Evolutionary conservation across 495 filamentous ascomycete species (phyloP), one percentile per base, ranked within the genome.

Genomic region (Daldinia grandis): DNA sequence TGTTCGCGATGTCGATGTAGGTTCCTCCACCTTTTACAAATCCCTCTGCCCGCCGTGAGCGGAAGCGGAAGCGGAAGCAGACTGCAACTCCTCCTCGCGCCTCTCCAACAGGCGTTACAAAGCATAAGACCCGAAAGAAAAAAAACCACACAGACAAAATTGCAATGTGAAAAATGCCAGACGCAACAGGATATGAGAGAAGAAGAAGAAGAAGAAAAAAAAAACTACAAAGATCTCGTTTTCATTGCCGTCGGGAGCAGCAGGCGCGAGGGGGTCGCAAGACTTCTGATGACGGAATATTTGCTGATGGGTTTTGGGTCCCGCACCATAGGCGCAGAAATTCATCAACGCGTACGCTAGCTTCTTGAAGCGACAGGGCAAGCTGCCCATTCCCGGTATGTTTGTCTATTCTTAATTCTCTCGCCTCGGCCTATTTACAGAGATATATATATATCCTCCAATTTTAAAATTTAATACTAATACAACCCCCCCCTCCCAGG

Each of bases 331-430:
- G 91, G 92, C 94, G 80, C 91, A 95, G 80, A 95, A 97, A 87
- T 98, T 98, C 87, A 95, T 97, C 83, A 82, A 86, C 68, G 91
- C 93, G 82, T 98, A 98, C 83, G 90, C 94, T 76, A 93, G 90
- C 82, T 98, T 98, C 89, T 83, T 98, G 88, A 98, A 98, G 91
- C 90, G 95, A 79, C 95, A 98, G 87, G 95, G 95, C 81, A 97
- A 97, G 87, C 93, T 98, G 74, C 93, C 92, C 78, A 96, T 98
- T 77, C 94, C 94, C 78, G 94, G 94, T 94, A 82, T 74, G 82
- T 77, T 7, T 74, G 82, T 77, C 17, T 17, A 47, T 10, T 49
- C 53, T n/a, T n/a, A n/a, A n/a, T n/a, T n/a, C n/a, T n/a, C n/a
- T n/a, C n/a, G n/a, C n/a, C n/a, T n/a, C n/a, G n/a, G n/a, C 65